Evolutionary conservation across 208 protist genomes (phyloP).

Genomic region (Leptomonas seymouri): DNA sequence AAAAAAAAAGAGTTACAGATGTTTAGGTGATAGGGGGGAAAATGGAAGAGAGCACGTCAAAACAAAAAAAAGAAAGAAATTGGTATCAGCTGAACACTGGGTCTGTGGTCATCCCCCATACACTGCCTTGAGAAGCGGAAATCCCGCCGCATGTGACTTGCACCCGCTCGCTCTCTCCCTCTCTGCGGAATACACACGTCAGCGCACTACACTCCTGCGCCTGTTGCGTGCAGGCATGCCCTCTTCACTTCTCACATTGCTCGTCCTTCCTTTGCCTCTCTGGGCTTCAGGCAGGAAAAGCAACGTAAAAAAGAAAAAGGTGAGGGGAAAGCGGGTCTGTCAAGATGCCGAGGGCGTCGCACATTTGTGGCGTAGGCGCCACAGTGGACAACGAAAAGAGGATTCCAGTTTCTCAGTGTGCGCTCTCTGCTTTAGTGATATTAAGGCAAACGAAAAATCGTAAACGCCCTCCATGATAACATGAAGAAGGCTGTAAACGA

Average conservation of each 20-base stretch:
- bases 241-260: not conserved
- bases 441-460: not conserved
- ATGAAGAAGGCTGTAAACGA: not conserved
- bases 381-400: not conserved
- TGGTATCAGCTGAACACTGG: not conserved
- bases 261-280: not conserved
- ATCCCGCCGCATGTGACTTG: not conserved
- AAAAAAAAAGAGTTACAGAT: too few species aligned
- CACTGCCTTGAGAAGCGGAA: too few species aligned
- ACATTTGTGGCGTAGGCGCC: not conserved
- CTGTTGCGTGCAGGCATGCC: too few species aligned
- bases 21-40: too few species aligned
- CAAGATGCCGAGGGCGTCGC: not conserved
- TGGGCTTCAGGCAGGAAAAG: not conserved
- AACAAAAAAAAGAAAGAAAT: not conserved
- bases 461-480: not conserved
- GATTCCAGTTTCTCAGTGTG: not conserved
- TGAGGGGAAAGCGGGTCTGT: not conserved
- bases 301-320: not conserved
- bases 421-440: not conserved
- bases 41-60: too few species aligned
- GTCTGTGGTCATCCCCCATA: not conserved
- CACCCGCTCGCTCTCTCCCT: too few species aligned
- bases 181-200: too few species aligned
- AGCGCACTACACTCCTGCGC: too few species aligned